Evolutionary conservation across 257 asterid genomes (phyloP).

Genomic region (Jacaranda mimosifolia): DNA sequence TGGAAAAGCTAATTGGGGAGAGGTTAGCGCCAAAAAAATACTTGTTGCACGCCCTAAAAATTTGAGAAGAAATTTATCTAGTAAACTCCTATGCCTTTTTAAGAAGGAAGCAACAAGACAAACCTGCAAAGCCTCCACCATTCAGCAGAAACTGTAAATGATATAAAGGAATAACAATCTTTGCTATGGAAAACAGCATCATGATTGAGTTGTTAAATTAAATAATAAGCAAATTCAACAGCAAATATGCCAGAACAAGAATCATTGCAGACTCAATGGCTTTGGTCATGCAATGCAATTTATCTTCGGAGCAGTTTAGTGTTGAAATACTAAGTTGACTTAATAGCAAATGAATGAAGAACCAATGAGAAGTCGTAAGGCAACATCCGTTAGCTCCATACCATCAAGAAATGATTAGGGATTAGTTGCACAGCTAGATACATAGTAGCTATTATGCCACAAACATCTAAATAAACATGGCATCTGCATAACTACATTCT

Average conservation of each 20-base stretch:
- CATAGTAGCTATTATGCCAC: slow-evolving; percentile 26
- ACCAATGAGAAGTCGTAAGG: slow-evolving; percentile 11
- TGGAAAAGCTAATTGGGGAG: not conserved
- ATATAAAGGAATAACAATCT: not conserved
- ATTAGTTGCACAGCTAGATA: slow-evolving; percentile 28
- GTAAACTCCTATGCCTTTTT: not conserved
- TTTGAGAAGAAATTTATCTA: not conserved
- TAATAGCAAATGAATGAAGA: slow-evolving; percentile 11
- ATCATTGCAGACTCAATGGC: slow-evolving; percentile 18
- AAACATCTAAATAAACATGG: slow-evolving; percentile 31
- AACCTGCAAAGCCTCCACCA: slow-evolving; percentile 36
- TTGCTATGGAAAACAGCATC: slow-evolving; percentile 26
- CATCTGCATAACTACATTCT: slow-evolving; percentile 42
- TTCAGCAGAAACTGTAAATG: slow-evolving; percentile 15
- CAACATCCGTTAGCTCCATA: slow-evolving; percentile 34
- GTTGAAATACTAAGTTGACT: slow-evolving; percentile 19
- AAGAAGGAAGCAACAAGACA: slow-evolving; percentile 36
- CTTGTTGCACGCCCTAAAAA: slow-evolving; percentile 19
- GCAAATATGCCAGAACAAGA: not conserved
- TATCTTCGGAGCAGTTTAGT: not conserved
- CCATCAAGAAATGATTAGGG: slow-evolving; percentile 39
- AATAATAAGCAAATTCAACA: too few relatives aligned
- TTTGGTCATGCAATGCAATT: slow-evolving; percentile 11
- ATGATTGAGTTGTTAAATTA: slow-evolving; percentile 17
- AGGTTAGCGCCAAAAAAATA: slow-evolving; percentile 25